phyloP scores from a whole-genome alignment of 495 filamentous ascomycete genomes.

The Immersiella caudata region DNA sequence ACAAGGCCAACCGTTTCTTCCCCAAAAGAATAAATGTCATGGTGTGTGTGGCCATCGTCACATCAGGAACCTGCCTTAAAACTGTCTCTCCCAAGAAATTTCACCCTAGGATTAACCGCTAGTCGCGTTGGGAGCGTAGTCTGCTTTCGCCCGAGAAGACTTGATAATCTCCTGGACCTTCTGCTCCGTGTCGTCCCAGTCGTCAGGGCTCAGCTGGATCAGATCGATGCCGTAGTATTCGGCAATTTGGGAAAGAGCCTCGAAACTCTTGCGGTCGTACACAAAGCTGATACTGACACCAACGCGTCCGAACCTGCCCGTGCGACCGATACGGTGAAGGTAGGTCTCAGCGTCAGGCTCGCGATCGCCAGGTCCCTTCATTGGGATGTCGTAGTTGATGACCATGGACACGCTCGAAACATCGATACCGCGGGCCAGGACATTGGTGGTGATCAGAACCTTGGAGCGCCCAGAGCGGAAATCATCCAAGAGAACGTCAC shows the following conservation, averaged over 20 bases:
- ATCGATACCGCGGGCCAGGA: slow-evolving; percentile 95
- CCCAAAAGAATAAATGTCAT: too few species aligned
- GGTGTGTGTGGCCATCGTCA: too few species aligned
- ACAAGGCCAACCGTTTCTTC: too few species aligned
- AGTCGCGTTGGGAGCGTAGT: slow-evolving; percentile 51
- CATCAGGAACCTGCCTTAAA: slow-evolving; percentile 12
- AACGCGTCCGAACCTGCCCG: slow-evolving; percentile 95
- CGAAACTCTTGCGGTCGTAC: slow-evolving; percentile 73
- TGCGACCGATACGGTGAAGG: slow-evolving; percentile 96
- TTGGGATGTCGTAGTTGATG: slow-evolving; percentile 86
- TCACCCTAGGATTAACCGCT: slow-evolving; percentile 18
- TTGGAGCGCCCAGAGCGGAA: slow-evolving; percentile 87
- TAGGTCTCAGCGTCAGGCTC: slow-evolving; percentile 88
- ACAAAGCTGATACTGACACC: slow-evolving; percentile 94
- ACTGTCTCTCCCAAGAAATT: neutral
- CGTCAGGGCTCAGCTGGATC: slow-evolving; percentile 55
- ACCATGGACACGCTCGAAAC: slow-evolving; percentile 96
- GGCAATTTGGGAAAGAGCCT: slow-evolving; percentile 74
- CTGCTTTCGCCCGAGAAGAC: slow-evolving; percentile 68
- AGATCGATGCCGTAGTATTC: slow-evolving; percentile 64
- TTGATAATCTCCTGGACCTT: slow-evolving; percentile 83
- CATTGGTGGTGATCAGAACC: slow-evolving; percentile 98
- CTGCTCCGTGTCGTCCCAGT: slow-evolving; percentile 87
- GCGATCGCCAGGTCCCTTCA: slow-evolving; percentile 53
- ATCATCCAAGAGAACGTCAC: slow-evolving; percentile 82